A percentile compares a stretch with the other conserved stretches of the same genome.
These are phyloP conservation scores for Sporothrix brunneoviolacea DNA, from an alignment of 2,329 filamentous ascomycete species.

Conservation along the genomic window DNA sequence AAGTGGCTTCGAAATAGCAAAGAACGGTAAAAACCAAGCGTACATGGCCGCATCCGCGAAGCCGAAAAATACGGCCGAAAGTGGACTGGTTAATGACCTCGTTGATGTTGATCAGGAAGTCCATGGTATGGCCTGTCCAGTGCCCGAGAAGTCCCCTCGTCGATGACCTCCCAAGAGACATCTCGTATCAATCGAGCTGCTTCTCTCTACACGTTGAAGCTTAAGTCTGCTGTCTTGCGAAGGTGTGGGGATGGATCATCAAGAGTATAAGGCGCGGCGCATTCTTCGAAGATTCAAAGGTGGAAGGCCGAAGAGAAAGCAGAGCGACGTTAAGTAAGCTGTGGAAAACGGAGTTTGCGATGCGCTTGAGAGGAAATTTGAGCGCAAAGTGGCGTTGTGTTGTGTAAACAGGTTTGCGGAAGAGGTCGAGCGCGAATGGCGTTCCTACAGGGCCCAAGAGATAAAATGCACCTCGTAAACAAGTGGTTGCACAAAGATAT, in stretches of 20 bases:
- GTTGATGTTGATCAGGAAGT: slow-evolving; percentile 43
- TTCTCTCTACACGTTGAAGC: neutral
- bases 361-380: too few relatives aligned
- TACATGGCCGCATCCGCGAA: slow-evolving; percentile 64
- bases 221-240: too few relatives aligned
- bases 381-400: neutral
- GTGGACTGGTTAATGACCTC: slow-evolving; percentile 34
- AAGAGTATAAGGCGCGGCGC: too few relatives aligned
- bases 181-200: neutral
- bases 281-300: too few relatives aligned
- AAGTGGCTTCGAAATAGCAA: neutral
- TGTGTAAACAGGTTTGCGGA: neutral
- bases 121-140: slow-evolving; percentile 47
- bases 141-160: slow-evolving; percentile 34
- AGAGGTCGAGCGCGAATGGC: neutral
- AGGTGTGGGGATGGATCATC: too few relatives aligned
- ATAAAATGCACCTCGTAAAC: neutral
- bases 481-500: neutral
- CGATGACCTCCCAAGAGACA: neutral
- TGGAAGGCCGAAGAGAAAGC: neutral
- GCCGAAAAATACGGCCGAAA: slow-evolving; percentile 56
- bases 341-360: neutral
- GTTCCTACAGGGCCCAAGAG: neutral
- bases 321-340: neutral
- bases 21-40: slow-evolving; percentile 19